Base-by-base conservation (phyloP, 2,329 filamentous ascomycete genomes). In the Blumeria graminis region DNA sequence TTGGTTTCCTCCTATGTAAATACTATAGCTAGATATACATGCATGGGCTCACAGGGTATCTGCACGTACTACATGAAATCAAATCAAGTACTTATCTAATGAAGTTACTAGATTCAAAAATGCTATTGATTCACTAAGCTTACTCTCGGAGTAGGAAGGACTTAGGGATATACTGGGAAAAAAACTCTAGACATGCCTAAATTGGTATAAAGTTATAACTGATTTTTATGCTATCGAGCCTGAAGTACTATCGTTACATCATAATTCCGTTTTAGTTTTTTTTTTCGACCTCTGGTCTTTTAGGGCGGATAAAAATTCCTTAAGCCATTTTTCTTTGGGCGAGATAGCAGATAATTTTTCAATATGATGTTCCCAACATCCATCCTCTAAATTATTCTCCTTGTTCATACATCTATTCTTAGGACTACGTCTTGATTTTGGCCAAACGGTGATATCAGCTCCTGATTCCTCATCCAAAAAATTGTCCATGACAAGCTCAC, bases 401-500 rank as follows among this genome's bases (percentile, higher is more conserved):
- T 71, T 69, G 28, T 65, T 65, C 41, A 62, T 56, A 56, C 64
- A 76, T 52, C 66, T 60, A 16, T 69, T 68, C 39, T 68, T 65
- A n/a, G 65, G 62, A 53, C 67, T 67, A 4, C 63, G 60, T n/a
- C 32, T 39, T 18, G 60, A 62, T 22, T 60, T 69, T 0, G 78
- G 78, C 77, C 77, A 82, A 59, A 76, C 68, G 0, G 77, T 76
- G 16, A 74, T 60, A 28, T 70, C 69, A 1, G 79, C 79, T 43
- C 79, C 78, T 72, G 81, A 79, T 57, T 76, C 72, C 59, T 75
- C 73, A 62, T 84, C 80, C n/a, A 84, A 68, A 63, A 84, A 84
- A 58, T 73, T 80, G 63, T 84, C 81, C 36, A 76, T 71, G 33
- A 82, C 71, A 57, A 83, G 70, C 58, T 78, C 71, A 1, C 74